Evolutionary conservation across 441 rosid genomes (phyloP).

Genomic region (Francoa sonchifolia): DNA sequence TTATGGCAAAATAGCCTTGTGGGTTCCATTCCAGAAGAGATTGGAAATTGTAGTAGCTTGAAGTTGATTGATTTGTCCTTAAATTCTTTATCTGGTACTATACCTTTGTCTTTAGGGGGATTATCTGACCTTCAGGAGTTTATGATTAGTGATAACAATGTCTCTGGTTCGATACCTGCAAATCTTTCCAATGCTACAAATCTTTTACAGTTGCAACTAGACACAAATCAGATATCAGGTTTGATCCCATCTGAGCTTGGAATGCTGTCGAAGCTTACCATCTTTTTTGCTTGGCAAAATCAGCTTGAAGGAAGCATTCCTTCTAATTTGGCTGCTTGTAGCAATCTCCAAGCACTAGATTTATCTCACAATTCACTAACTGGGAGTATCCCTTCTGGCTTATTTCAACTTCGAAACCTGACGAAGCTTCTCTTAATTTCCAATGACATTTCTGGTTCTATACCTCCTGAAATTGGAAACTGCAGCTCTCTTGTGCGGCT

Average conservation of each 20-base stretch:
- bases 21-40: constrained; percentile 78
- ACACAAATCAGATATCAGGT: constrained; percentile 75
- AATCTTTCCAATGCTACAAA: constrained; percentile 48
- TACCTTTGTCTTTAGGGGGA: constrained; percentile 54
- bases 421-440: constrained; percentile 73
- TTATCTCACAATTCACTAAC: constrained; percentile 78
- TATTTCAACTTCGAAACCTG: constrained; percentile 72
- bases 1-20: constrained; percentile 74
- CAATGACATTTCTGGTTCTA: constrained; percentile 65
- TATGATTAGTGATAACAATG: constrained; percentile 77
- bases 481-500: constrained; percentile 72
- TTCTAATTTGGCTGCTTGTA: constrained; percentile 46
- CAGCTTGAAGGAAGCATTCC: constrained; percentile 96
- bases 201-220: constrained; percentile 70
- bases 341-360: constrained; percentile 70
- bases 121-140: constrained; percentile 63
- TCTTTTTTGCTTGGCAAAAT: constrained; percentile 90
- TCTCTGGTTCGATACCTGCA: constrained; percentile 76
- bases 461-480: constrained; percentile 67
- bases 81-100: constrained; percentile 63
- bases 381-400: constrained; percentile 63
- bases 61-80: constrained; percentile 66
- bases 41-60: constrained; percentile 65
- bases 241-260: constrained; percentile 74
- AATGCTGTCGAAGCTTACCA: constrained; percentile 40